Evolutionary conservation across 2,329 filamentous ascomycete species (phyloP).

Genomic region (Diatrype stigma): DNA sequence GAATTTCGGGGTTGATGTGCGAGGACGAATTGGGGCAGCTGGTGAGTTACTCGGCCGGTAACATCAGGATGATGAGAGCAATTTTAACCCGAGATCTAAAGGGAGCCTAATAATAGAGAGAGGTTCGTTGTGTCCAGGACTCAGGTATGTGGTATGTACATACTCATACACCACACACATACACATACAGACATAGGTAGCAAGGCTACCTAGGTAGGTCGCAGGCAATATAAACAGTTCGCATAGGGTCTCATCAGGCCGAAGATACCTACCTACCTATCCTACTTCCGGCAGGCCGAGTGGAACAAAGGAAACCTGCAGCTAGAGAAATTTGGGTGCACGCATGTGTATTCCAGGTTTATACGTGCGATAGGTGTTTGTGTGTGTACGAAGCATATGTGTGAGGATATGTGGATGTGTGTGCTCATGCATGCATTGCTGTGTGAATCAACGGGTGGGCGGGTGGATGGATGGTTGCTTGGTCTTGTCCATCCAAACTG

Average conservation of each 20-base stretch:
- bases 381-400: not conserved
- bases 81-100: not conserved
- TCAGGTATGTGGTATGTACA: too few species aligned
- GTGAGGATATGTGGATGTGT: not conserved
- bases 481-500: too few species aligned
- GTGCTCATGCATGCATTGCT: not conserved
- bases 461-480: not conserved
- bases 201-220: not conserved
- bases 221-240: not conserved
- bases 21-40: constrained; percentile 15
- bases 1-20: constrained; percentile 12
- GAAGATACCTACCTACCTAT: not conserved
- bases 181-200: not conserved
- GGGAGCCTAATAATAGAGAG: not conserved
- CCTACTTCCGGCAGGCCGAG: not conserved
- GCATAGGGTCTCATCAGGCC: not conserved
- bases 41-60: constrained; percentile 10
- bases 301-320: not conserved
- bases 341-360: not conserved
- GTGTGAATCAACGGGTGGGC: not conserved
- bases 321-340: not conserved
- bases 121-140: too few species aligned
- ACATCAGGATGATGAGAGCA: constrained; percentile 2
- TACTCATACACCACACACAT: too few species aligned
- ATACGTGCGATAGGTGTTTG: not conserved